A percentile compares a stretch with the other conserved stretches of the same genome.
These are phyloP conservation scores for Epichloe hybrida DNA, from an alignment of 2,329 filamentous ascomycete genomes.

Conservation along the genomic window DNA sequence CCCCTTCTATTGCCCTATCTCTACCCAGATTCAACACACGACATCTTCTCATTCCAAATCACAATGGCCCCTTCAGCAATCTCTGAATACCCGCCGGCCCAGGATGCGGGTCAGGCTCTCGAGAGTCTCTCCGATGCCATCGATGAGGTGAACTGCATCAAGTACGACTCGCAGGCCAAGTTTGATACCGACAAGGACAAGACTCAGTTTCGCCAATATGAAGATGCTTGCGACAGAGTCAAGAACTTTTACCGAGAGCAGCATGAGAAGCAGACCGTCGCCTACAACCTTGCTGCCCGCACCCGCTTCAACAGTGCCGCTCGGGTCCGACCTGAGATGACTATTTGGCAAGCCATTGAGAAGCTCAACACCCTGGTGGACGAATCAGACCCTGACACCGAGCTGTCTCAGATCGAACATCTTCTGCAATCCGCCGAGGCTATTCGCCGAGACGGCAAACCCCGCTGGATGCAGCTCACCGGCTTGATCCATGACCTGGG, in stretches of 20 bases:
- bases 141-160: conserved; percentile 40
- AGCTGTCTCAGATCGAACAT: conserved; percentile 78
- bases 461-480: conserved; percentile 68
- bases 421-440: conserved; percentile 80
- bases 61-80: conserved; percentile 17
- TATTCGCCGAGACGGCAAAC: conserved; percentile 73
- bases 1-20: not conserved
- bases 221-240: conserved; percentile 69
- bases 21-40: not conserved
- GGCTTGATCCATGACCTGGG: conserved; percentile 69
- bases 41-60: not conserved
- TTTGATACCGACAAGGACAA: conserved; percentile 71
- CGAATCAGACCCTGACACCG: conserved; percentile 81
- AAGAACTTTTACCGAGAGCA: conserved; percentile 74
- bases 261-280: conserved; percentile 59
- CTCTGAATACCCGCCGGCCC: conserved; percentile 7
- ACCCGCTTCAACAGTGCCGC: conserved; percentile 42
- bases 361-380: conserved; percentile 85
- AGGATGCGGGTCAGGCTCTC: conserved; percentile 19
- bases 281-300: conserved; percentile 74
- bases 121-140: conserved; percentile 35
- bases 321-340: conserved; percentile 55
- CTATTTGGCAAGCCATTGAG: conserved; percentile 84
- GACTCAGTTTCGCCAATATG: conserved; percentile 68
- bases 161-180: conserved; percentile 39